These are phyloP conservation scores for Colletotrichum tabaci DNA, from an alignment of 2,329 filamentous ascomycete species.

Conservation along the genomic window DNA sequence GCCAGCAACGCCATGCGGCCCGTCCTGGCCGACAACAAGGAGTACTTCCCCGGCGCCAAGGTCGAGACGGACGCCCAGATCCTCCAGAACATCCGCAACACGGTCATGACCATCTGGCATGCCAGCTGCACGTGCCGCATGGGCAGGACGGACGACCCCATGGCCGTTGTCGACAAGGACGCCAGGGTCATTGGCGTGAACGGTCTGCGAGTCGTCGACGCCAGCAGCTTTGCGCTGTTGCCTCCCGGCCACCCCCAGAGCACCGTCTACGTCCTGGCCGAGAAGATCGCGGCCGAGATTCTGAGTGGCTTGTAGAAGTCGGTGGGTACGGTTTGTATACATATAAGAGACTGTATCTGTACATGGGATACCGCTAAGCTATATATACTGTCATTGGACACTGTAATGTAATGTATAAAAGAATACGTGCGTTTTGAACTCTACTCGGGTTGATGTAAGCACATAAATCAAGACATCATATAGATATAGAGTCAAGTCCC, in stretches of 20 bases:
- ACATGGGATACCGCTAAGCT: not conserved
- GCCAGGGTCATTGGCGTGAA: conserved; percentile 50
- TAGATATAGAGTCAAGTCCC: too few species aligned
- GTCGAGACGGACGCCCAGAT: conserved; percentile 60
- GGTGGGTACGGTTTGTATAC: not conserved
- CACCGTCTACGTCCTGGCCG: conserved; percentile 46
- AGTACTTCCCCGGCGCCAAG: conserved; percentile 55
- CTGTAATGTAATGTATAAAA: too few species aligned
- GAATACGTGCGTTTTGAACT: too few species aligned
- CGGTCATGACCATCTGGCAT: conserved; percentile 66
- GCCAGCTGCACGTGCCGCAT: conserved; percentile 69
- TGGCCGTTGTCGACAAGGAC: conserved; percentile 51
- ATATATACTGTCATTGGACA: not conserved
- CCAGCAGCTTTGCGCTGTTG: conserved; percentile 48
- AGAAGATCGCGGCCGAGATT: conserved; percentile 47
- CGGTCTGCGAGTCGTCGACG: conserved; percentile 51
- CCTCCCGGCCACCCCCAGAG: conserved; percentile 47
- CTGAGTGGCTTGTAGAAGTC: conserved; percentile 52
- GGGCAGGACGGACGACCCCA: conserved; percentile 54
- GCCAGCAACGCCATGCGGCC: conserved; percentile 47
- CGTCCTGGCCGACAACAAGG: conserved; percentile 52
- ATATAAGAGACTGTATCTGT: too few species aligned
- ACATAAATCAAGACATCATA: too few species aligned
- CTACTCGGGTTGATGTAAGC: too few species aligned
- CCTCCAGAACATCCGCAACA: conserved; percentile 49